Conservation (phyloP, 169 alveolate genomes). For the Cryptosporidium baileyi region DNA sequence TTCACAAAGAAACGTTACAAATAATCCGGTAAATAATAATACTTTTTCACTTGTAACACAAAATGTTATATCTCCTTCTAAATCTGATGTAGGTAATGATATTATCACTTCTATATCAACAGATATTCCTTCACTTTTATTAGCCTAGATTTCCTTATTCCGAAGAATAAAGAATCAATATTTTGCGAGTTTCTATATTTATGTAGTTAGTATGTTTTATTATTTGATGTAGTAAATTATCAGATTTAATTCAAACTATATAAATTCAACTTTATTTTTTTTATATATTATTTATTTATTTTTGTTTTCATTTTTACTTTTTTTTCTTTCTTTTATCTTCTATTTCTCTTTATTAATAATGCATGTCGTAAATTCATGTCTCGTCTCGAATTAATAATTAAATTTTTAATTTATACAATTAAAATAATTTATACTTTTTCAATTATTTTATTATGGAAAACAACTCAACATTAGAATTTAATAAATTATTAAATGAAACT, state of each 20-base stretch:
- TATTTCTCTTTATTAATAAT: not conserved
- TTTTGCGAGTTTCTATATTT: too few species aligned
- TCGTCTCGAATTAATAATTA: slow-evolving; percentile 25
- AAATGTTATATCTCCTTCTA: too few species aligned
- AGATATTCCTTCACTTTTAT: not conserved
- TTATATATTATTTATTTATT: too few species aligned
- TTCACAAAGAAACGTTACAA: too few species aligned
- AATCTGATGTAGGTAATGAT: not conserved
- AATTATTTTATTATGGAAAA: not conserved
- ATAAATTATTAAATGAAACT: not conserved
- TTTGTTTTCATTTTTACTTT: not conserved
- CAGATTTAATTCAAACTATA: too few species aligned
- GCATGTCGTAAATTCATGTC: slow-evolving; percentile 48
- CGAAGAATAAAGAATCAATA: not conserved
- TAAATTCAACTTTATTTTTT: too few species aligned
- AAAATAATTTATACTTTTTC: not conserved
- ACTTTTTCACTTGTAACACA: too few species aligned
- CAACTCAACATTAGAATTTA: slow-evolving; percentile 25
- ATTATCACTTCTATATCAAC: not conserved
- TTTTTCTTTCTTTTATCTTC: not conserved
- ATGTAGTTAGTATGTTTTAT: too few species aligned
- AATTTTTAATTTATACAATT: not conserved
- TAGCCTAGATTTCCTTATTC: not conserved
- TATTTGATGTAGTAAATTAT: too few species aligned
- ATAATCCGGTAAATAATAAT: too few species aligned